Base-by-base conservation (phyloP, 257 asterid species). In the Paraleonurus japonicus region DNA sequence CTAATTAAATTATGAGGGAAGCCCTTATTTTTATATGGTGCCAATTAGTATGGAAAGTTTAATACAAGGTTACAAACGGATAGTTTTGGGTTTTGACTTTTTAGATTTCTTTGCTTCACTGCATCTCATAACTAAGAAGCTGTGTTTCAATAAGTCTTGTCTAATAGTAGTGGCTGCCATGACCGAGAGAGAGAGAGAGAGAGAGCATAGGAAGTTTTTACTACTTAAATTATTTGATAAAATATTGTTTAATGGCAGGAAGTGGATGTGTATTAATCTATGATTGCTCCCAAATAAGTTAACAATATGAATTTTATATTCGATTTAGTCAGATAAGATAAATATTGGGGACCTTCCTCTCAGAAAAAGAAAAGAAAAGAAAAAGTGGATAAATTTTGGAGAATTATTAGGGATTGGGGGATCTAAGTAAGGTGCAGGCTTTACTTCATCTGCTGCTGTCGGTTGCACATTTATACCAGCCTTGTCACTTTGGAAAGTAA, bases 381-480 rank as follows among this genome's bases (percentile, higher is more conserved):
- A 37, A 41, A n/a, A n/a, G n/a, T n/a, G 16, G 16, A 12, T 3
- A 41, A 53, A 22, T 37, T 16, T 16, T 50, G 43, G 27, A 17
- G 28, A 59, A 60, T 53, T 28, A 74, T 22, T 12, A 43, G 12
- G 67, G 71, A 64, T 45, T 63, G 72, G 69, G 71, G 65, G 76
- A 68, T 78, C 79, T 75, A 69, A 76, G 79, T 59, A 65, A 73
- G 22, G 32, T 55, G 70, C 76, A 69, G 54, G 68, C 78, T 76
- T 76, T 68, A 48, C 68, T 43, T 35, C 45, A 72, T 47, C 54
- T 72, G 70, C 47, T 57, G 70, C 62, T 65, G 77, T 80, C 74
- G 81, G 76, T 62, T 53, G 57, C 60, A 43, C 63, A 67, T 73
- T 75, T 72, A 72, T 80, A 71, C 85, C 84, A 72, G 79, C 55